Evolutionary conservation across 1,139 yeast species (phyloP).

Genomic region (Eremothecium sinecaudum): DNA sequence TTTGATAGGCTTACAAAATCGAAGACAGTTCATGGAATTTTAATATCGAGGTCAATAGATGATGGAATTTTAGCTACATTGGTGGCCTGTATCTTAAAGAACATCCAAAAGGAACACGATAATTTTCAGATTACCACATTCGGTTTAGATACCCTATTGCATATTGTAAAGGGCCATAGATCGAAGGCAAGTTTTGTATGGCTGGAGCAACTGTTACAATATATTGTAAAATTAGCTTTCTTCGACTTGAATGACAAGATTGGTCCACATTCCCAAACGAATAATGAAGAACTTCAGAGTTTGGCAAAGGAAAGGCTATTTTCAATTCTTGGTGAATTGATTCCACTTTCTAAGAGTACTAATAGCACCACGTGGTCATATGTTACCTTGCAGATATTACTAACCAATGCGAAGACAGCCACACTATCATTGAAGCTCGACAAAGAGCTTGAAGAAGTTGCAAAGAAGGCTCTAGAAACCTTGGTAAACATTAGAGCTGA

Average conservation of each 20-base stretch:
- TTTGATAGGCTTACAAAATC: slow-evolving; percentile 75
- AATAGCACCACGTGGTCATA: slow-evolving; percentile 55
- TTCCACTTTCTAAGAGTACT: slow-evolving; percentile 31
- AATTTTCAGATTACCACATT: slow-evolving; percentile 46
- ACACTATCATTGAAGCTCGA: slow-evolving; percentile 42
- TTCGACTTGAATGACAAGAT: slow-evolving; percentile 33
- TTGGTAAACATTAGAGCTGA: slow-evolving; percentile 40
- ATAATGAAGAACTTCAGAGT: slow-evolving; percentile 28
- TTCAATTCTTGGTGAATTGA: slow-evolving; percentile 54
- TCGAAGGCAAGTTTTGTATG: slow-evolving; percentile 29
- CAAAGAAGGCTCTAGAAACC: slow-evolving; percentile 42
- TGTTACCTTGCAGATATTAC: slow-evolving; percentile 31
- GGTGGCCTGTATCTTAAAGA: slow-evolving; percentile 11
- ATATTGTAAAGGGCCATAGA: slow-evolving; percentile 46
- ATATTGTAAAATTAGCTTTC: slow-evolving; percentile 48
- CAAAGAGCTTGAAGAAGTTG: slow-evolving; percentile 42
- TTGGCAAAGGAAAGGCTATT: slow-evolving; percentile 51
- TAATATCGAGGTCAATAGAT: slow-evolving; percentile 27
- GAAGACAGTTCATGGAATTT: slow-evolving; percentile 51
- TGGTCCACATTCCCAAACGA: slow-evolving; percentile 8
- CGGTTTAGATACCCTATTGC: slow-evolving; percentile 57
- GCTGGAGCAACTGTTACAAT: slow-evolving; percentile 42
- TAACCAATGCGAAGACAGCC: slow-evolving; percentile 31
- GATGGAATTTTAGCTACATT: slow-evolving; percentile 27
- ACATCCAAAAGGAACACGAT: slow-evolving; percentile 15